Evolutionary conservation across 805 yeast species (phyloP), one percentile per base, ranked within the genome.

Genomic region (Saccharomycopsis capsularis): DNA sequence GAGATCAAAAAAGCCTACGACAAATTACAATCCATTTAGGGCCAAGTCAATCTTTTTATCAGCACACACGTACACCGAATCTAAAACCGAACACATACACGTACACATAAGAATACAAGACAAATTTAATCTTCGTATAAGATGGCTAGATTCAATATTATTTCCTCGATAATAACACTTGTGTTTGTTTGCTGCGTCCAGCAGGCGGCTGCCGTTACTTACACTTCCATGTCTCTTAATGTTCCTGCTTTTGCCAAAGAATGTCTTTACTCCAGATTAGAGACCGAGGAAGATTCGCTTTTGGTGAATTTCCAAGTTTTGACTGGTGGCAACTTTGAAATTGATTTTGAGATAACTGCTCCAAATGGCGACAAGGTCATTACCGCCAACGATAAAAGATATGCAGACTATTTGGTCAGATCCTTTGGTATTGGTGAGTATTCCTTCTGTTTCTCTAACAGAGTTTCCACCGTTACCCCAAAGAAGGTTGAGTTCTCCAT

Each of bases 321-420:
- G 57, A 73, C 77, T 44, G 86, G 86, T 53, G 86, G 86, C 16
- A 71, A 79, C 48, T 81, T 79, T 57, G 85, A 81, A 61, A 75
- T 81, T 47, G 84, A 81, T 60, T 81, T 79, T 60, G 70, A 73
- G 50, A 77, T 81, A 54, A 75, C 69, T 46, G 71, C 76, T 46
- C 85, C 86, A 32, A 68, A 63, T 42, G 79, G 78, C 21, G 65
- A 70, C 40, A 61, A 68, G 11, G 65, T 79, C 53, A 71, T 70
- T 46, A 53, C 67, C 24, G 83, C 78, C 55, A 68, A 69, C 52
- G 79, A 79, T 58, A 76, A 76, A 61, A 78, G 81, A 66, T 81
- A 76, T 60, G 82, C 82, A 4, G 85, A 80, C 57, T 78, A 77
- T 55, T 66, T 77, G 25, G 66, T 81, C 59, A 76, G 69, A 56